phyloP scores from a whole-genome alignment of 352 stramenopile species.

The Pythium apleroticum region DNA sequence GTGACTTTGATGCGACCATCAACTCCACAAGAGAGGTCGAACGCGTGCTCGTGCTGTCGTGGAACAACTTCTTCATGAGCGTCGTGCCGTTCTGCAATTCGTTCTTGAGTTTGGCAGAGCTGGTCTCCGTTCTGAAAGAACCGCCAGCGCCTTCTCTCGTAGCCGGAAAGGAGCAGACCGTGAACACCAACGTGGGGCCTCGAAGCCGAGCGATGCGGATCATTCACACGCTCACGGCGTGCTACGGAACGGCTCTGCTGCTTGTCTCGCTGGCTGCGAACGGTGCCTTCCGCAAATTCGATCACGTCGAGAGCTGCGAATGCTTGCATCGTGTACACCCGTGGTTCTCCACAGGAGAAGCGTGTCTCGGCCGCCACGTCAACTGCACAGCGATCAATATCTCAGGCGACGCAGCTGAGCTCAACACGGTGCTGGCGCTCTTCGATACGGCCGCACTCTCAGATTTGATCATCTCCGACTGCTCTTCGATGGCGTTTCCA shows the following conservation, averaged over 20 bases:
- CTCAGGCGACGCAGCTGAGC: background rate
- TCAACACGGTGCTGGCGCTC: background rate
- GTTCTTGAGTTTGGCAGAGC: background rate
- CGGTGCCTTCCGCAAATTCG: background rate
- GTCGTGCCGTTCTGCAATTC: slow-evolving; percentile 9
- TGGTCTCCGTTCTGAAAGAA: background rate
- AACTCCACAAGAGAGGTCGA: background rate
- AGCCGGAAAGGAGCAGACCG: background rate
- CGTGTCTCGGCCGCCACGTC: slow-evolving; percentile 6
- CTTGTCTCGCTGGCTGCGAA: background rate
- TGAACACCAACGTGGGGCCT: background rate
- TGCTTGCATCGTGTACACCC: slow-evolving; percentile 18
- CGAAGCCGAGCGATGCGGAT: background rate
- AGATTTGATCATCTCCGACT: slow-evolving; percentile 9
- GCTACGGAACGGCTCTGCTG: slow-evolving; percentile 6
- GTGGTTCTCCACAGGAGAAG: slow-evolving; percentile 19
- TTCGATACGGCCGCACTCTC: slow-evolving; percentile 7
- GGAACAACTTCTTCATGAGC: background rate
- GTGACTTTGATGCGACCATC: background rate
- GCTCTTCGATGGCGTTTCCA: slow-evolving; percentile 2
- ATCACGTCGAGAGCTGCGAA: background rate
- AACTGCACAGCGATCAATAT: slow-evolving; percentile 8
- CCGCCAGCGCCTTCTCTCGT: background rate
- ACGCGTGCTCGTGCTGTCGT: slow-evolving; percentile 5
- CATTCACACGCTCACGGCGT: background rate